These are phyloP conservation scores for Phialophora verrucosa DNA, from an alignment of 2,329 filamentous ascomycete species.

Conservation along the genomic window DNA sequence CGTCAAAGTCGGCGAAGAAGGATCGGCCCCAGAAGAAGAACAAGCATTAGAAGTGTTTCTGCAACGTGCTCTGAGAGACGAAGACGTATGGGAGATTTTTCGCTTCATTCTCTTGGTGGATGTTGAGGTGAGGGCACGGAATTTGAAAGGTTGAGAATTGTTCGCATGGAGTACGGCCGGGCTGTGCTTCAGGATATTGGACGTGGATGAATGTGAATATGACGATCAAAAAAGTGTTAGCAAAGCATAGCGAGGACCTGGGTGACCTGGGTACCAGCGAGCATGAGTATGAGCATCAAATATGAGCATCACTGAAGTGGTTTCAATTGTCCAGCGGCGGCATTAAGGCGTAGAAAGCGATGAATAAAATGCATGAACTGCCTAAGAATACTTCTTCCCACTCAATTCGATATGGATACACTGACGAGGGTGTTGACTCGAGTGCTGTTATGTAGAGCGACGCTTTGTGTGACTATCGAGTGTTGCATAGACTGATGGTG, in stretches of 20 bases:
- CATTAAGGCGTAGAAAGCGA: conserved; percentile 5
- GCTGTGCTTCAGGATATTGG: background rate
- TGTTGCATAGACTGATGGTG: background rate
- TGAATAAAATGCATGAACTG: background rate
- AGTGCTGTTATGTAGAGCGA: background rate
- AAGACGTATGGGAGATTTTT: background rate
- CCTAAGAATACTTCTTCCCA: conserved; percentile 5
- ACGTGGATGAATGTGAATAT: conserved; percentile 1
- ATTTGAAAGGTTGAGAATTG: background rate
- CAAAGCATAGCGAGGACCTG: conserved; percentile 25
- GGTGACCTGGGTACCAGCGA: conserved; percentile 12
- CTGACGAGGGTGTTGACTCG: background rate
- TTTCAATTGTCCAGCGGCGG: background rate
- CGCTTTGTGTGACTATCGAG: background rate
- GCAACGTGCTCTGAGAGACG: background rate
- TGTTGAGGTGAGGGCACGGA: background rate
- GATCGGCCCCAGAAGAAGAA: background rate
- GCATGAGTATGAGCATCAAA: conserved; percentile 11
- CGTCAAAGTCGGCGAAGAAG: background rate
- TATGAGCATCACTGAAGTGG: background rate
- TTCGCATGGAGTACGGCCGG: background rate
- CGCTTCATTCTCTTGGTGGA: background rate
- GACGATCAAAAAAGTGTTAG: conserved; percentile 8
- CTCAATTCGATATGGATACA: background rate
- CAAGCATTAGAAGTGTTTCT: background rate